These are phyloP conservation scores for Tricholoma hemisulphureum DNA, from an alignment of 768 basidiomycete genomes.

Conservation along the genomic window DNA sequence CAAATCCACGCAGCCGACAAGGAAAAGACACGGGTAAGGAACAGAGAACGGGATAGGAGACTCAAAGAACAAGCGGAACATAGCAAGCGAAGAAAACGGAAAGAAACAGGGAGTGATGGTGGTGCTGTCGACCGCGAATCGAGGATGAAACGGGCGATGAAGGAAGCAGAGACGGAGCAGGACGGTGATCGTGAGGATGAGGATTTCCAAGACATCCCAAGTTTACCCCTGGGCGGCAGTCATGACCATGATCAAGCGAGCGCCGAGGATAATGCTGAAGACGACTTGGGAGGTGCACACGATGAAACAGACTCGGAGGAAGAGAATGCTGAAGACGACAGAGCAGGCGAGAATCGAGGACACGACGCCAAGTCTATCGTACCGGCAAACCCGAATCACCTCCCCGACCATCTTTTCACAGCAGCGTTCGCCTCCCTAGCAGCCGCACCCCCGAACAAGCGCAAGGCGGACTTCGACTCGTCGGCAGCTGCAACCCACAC, in stretches of 20 bases:
- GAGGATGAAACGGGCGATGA: constrained; percentile 20
- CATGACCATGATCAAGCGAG: background rate
- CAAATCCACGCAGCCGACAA: constrained; percentile 15
- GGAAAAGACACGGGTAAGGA: constrained; percentile 13
- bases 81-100: constrained; percentile 13
- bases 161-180: constrained; percentile 19
- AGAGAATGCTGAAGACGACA: background rate
- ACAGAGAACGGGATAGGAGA: constrained; percentile 17
- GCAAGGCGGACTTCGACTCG: constrained; percentile 21
- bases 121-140: constrained; percentile 8
- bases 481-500: too few relatives aligned
- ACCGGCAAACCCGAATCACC: constrained; percentile 48
- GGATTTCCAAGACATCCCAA: constrained; percentile 17
- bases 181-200: constrained; percentile 25
- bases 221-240: too few relatives aligned
- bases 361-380: constrained; percentile 18
- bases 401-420: constrained; percentile 64
- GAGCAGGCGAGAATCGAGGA: background rate
- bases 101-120: constrained; percentile 1
- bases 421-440: constrained; percentile 48
- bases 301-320: background rate
- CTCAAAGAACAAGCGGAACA: constrained; percentile 20
- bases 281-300: background rate
- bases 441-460: constrained; percentile 20
- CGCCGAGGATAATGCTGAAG: background rate